Conservation (phyloP, 2,329 filamentous ascomycete species). For the Colletotrichum filicis region DNA sequence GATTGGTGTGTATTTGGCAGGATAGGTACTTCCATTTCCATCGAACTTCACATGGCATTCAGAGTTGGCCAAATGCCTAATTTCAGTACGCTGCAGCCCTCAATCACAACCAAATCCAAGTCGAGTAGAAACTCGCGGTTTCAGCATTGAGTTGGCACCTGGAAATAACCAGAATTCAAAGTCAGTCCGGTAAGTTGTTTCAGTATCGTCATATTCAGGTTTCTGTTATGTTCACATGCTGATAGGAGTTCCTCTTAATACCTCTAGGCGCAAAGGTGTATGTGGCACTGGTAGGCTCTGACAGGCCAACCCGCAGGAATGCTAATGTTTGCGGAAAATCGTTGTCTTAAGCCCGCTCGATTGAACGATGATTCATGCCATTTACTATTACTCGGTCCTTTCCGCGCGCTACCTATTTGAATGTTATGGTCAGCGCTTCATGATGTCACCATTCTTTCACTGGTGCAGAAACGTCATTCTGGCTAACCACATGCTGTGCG, state of each 20-base stretch:
- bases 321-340: neutral
- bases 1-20: too few species aligned
- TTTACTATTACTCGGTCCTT: neutral
- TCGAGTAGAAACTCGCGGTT: too few species aligned
- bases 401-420: too few species aligned
- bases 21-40: too few species aligned
- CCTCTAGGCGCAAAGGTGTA: neutral
- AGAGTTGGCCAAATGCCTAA: too few species aligned
- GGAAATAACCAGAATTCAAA: too few species aligned
- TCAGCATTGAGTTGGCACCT: too few species aligned
- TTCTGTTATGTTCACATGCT: neutral
- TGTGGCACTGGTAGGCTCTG: neutral
- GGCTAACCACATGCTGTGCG: neutral
- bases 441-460: slow-evolving; percentile 25
- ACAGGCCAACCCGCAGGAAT: neutral
- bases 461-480: slow-evolving; percentile 18
- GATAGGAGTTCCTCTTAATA: neutral
- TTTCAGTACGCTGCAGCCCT: too few species aligned
- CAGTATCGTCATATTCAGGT: neutral
- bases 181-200: too few species aligned
- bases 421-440: neutral
- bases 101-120: too few species aligned
- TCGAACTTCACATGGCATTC: too few species aligned
- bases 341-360: neutral
- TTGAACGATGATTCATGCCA: neutral